These are phyloP conservation scores for Avena eriantha DNA, from an alignment of 176 grass and related monocot species.

Conservation along the genomic window DNA sequence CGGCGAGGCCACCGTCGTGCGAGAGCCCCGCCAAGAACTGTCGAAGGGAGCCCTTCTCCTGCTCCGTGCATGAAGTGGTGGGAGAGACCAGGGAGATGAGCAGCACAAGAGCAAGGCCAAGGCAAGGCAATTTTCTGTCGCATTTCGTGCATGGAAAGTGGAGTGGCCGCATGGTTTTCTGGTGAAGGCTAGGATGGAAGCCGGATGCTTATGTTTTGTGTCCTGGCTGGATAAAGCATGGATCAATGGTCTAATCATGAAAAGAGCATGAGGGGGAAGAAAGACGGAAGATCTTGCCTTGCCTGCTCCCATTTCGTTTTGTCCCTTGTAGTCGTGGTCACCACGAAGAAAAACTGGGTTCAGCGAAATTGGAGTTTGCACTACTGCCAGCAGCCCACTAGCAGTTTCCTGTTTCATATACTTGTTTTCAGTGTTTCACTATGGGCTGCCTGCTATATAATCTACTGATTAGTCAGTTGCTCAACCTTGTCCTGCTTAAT, in stretches of 20 bases:
- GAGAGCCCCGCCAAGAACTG: conserved; percentile 44
- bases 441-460: too few species aligned
- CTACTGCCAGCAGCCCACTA: neutral
- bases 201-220: neutral
- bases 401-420: conserved; percentile 5
- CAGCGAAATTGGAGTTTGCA: neutral
- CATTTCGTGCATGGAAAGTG: neutral
- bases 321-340: neutral
- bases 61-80: conserved; percentile 25
- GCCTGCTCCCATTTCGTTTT: neutral
- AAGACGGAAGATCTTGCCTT: neutral
- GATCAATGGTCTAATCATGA: conserved; percentile 13
- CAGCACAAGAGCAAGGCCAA: too few species aligned
- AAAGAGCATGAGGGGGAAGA: neutral
- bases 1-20: neutral
- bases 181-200: neutral
- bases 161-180: conserved; percentile 10
- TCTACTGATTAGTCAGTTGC: neutral
- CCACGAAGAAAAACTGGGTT: neutral
- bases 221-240: neutral
- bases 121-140: neutral
- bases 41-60: conserved; percentile 49
- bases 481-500: neutral
- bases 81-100: neutral
- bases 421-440: neutral